phyloP scores from a whole-genome alignment of 441 rosid genomes.

The Gossypium davidsonii region DNA sequence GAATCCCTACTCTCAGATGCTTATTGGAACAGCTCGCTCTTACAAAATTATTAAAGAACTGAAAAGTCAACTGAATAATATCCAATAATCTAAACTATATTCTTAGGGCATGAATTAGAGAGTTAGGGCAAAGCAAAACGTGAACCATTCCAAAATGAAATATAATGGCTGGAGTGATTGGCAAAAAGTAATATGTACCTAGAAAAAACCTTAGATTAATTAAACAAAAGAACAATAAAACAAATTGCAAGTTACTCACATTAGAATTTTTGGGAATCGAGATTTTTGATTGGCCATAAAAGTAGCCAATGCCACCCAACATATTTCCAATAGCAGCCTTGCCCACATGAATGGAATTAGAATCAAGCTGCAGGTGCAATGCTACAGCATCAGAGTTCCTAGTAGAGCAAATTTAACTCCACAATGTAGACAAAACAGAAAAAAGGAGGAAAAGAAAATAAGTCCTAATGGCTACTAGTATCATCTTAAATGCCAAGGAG shows the following conservation, averaged over 20 bases:
- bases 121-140: neutral
- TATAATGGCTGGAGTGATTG: neutral
- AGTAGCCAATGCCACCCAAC: constrained; percentile 97
- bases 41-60: neutral
- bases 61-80: neutral
- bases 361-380: constrained; percentile 55
- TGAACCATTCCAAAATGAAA: neutral
- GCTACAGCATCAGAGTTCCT: constrained; percentile 14
- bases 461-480: constrained; percentile 3
- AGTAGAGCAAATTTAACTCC: constrained; percentile 1
- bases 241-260: constrained; percentile 44
- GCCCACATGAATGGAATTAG: constrained; percentile 58
- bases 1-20: neutral
- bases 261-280: constrained; percentile 45
- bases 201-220: constrained; percentile 4
- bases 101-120: neutral
- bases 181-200: neutral
- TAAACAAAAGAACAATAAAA: neutral
- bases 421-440: constrained; percentile 2
- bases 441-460: constrained; percentile 9
- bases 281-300: constrained; percentile 87
- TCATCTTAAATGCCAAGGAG: constrained; percentile 5
- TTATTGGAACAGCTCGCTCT: neutral
- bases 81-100: neutral
- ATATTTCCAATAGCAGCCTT: constrained; percentile 85